These are phyloP conservation scores for Helminthosporium solani DNA, from an alignment of 2,329 filamentous ascomycete genomes.

Conservation along the genomic window DNA sequence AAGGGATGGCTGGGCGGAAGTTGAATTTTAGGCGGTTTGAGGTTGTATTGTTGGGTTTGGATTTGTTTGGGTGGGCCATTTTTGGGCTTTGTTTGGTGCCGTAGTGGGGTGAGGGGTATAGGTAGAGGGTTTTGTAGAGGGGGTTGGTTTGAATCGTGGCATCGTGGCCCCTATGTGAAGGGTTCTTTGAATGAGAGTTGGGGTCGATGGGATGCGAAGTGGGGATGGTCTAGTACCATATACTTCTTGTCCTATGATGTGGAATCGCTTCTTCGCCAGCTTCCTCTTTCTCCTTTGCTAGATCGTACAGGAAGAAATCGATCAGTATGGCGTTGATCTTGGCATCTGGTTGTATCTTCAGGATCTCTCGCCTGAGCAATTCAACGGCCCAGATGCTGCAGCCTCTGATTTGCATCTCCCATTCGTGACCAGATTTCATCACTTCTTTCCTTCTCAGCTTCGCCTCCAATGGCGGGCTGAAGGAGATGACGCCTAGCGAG, in stretches of 20 bases:
- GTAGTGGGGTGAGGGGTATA: no score
- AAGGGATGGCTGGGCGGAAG: background rate
- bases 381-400: constrained; percentile 98
- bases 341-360: constrained; percentile 68
- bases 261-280: constrained; percentile 55
- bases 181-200: no score
- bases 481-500: constrained; percentile 76
- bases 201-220: no score
- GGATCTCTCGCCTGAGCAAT: constrained; percentile 78
- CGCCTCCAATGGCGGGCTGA: constrained; percentile 75
- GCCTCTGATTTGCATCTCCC: constrained; percentile 86
- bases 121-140: no score
- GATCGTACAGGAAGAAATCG: constrained; percentile 96
- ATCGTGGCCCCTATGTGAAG: no score
- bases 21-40: background rate
- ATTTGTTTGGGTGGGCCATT: no score
- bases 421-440: constrained; percentile 70
- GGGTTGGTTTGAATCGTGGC: no score
- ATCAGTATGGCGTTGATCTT: constrained; percentile 84
- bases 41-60: no score
- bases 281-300: constrained; percentile 79
- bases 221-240: constrained; percentile 2
- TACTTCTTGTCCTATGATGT: constrained; percentile 58
- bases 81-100: no score
- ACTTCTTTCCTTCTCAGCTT: constrained; percentile 65